phyloP scores from a whole-genome alignment of 2,329 filamentous ascomycete genomes.

The Cercospora sp. region DNA sequence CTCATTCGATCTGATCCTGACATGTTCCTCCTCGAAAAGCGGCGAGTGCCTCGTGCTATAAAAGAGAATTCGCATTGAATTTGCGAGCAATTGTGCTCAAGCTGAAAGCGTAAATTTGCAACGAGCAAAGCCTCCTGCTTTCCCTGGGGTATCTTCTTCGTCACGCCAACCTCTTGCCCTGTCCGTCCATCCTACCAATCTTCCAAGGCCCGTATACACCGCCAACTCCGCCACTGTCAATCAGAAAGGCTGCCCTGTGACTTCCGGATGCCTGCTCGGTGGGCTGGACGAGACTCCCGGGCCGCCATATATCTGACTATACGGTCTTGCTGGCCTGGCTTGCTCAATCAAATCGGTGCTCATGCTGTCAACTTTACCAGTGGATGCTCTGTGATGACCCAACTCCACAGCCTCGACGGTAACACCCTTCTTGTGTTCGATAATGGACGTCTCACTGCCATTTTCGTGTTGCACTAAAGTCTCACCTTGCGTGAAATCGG shows the following conservation, averaged over 20 bases:
- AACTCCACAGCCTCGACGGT: background rate
- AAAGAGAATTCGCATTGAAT: background rate
- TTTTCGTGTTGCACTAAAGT: conserved; percentile 15
- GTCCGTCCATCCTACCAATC: background rate
- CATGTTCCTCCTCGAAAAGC: background rate
- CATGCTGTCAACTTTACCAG: background rate
- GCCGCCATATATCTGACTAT: background rate
- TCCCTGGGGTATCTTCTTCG: background rate
- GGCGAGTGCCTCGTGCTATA: background rate
- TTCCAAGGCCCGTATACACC: background rate
- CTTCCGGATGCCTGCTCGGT: background rate
- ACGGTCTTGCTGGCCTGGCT: background rate
- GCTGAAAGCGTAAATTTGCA: background rate
- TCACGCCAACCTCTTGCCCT: background rate
- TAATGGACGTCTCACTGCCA: conserved; percentile 19
- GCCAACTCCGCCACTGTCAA: background rate
- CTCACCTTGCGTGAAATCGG: conserved; percentile 17
- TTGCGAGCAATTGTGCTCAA: background rate
- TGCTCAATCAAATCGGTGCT: background rate
- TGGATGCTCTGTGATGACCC: background rate
- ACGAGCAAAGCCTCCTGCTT: background rate
- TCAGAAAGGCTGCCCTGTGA: background rate
- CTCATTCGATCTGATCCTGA: background rate
- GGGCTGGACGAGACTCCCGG: background rate
- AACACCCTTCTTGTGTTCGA: background rate